Percentiles rank a stretch among this genome's conserved stretches.
phyloP scores from a whole-genome alignment of 2,329 filamentous ascomycete genomes.

The Penicillium sp. region DNA sequence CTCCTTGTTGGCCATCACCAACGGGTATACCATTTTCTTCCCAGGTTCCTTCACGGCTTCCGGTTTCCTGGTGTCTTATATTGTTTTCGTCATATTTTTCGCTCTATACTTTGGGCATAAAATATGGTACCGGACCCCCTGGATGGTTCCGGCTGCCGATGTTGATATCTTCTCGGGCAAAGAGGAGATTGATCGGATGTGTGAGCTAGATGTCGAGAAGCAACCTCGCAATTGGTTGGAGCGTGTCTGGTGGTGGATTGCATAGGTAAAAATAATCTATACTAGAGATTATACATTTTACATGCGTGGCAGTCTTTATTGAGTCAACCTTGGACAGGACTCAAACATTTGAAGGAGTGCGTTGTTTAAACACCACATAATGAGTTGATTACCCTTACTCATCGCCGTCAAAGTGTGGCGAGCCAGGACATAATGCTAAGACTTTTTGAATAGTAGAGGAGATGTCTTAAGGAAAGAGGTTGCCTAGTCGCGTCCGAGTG shows the following conservation, averaged over 20 bases:
- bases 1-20: slow-evolving; percentile 53
- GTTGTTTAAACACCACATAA: too few species aligned
- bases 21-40: slow-evolving; percentile 58
- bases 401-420: too few species aligned
- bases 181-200: slow-evolving; percentile 46
- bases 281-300: too few species aligned
- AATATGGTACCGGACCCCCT: slow-evolving; percentile 31
- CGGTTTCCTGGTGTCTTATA: slow-evolving; percentile 56
- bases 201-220: slow-evolving; percentile 41
- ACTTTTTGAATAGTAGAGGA: too few species aligned
- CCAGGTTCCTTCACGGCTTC: slow-evolving; percentile 47
- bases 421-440: too few species aligned
- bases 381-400: too few species aligned
- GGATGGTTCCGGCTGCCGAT: slow-evolving; percentile 35
- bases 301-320: too few species aligned
- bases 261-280: slow-evolving; percentile 20
- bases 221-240: slow-evolving; percentile 44
- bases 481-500: too few species aligned
- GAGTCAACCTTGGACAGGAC: too few species aligned
- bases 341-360: too few species aligned
- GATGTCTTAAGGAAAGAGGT: too few species aligned
- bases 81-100: slow-evolving; percentile 54
- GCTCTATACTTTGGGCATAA: slow-evolving; percentile 41
- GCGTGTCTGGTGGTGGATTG: slow-evolving; percentile 50
- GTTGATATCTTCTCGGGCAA: slow-evolving; percentile 49